phyloP scores from a whole-genome alignment of 2,329 filamentous ascomycete genomes.

The Pezicula carpinea region DNA sequence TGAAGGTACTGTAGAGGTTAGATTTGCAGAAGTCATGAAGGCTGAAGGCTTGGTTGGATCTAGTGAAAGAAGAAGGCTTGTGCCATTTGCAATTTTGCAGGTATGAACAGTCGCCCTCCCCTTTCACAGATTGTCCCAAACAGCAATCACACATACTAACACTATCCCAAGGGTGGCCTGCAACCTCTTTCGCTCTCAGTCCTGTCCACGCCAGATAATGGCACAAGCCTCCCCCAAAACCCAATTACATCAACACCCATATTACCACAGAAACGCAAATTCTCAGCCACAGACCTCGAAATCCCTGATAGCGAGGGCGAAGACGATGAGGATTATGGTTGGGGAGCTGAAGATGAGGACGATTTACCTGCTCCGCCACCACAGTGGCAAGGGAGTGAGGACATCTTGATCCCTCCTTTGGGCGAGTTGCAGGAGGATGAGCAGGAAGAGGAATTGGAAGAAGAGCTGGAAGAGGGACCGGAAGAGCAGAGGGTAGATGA shows the following conservation, averaged over 20 bases:
- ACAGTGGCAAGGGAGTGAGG: slow-evolving; percentile 65
- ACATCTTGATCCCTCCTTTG: slow-evolving; percentile 43
- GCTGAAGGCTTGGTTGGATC: slow-evolving; percentile 43
- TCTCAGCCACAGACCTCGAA: slow-evolving; percentile 55
- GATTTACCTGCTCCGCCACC: slow-evolving; percentile 55
- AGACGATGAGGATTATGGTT: slow-evolving; percentile 67
- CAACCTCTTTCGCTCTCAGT: slow-evolving; percentile 6
- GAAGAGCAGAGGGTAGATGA: slow-evolving; percentile 1
- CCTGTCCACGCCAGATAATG: slow-evolving; percentile 17
- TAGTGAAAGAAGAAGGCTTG: slow-evolving; percentile 12
- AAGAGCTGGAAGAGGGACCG: slow-evolving; percentile 6
- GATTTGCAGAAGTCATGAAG: slow-evolving; percentile 63
- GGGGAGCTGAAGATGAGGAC: slow-evolving; percentile 63
- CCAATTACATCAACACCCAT: slow-evolving; percentile 3
- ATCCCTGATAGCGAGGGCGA: slow-evolving; percentile 55
- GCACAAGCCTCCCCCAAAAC: slow-evolving; percentile 5
- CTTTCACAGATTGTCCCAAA: background rate
- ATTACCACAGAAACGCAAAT: slow-evolving; percentile 56
- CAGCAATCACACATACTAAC: background rate
- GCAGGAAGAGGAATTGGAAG: slow-evolving; percentile 10
- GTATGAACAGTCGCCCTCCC: slow-evolving; percentile 6
- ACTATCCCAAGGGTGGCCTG: slow-evolving; percentile 8
- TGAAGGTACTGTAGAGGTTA: slow-evolving; percentile 48
- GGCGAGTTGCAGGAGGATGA: slow-evolving; percentile 15
- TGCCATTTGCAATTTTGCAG: slow-evolving; percentile 22